Evolutionary conservation across 306 rosid genomes (phyloP).

Genomic region (Trifolium dubium): DNA sequence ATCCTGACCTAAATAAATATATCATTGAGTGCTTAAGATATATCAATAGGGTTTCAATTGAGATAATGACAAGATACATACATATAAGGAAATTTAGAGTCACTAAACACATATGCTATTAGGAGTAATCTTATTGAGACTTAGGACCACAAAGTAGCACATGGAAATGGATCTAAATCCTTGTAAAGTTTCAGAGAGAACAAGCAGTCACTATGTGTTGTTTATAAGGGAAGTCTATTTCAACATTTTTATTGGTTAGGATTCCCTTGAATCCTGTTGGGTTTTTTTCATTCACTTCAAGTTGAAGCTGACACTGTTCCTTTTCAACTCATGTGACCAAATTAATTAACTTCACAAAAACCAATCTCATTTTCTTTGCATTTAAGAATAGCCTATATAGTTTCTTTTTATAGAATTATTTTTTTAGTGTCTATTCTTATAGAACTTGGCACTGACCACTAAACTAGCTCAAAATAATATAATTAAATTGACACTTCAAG

Average conservation of each 20-base stretch:
- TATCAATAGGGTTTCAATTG: neutral
- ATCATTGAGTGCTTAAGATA: neutral
- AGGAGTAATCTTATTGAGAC: constrained; percentile 39
- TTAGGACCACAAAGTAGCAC: constrained; percentile 50
- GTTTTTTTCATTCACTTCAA: constrained; percentile 30
- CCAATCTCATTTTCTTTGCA: constrained; percentile 50
- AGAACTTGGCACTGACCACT: constrained; percentile 46
- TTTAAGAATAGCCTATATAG: constrained; percentile 24
- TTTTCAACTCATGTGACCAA: constrained; percentile 40
- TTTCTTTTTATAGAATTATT: constrained; percentile 37
- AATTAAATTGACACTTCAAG: constrained; percentile 38
- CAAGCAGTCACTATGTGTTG: constrained; percentile 41
- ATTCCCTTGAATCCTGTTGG: neutral
- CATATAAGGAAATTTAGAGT: constrained; percentile 28
- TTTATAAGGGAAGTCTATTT: constrained; percentile 37
- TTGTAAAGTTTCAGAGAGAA: constrained; percentile 47
- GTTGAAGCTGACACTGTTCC: constrained; percentile 49
- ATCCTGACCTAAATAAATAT: neutral
- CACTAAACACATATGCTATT: constrained; percentile 37
- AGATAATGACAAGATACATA: constrained; percentile 38
- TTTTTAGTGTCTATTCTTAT: neutral
- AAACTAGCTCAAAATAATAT: constrained; percentile 30
- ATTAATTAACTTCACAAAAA: constrained; percentile 13
- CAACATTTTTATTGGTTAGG: constrained; percentile 41
- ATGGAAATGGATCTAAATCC: constrained; percentile 50